Base-by-base conservation (phyloP, 495 filamentous ascomycete genomes). In the Talaromyces adpressus region DNA sequence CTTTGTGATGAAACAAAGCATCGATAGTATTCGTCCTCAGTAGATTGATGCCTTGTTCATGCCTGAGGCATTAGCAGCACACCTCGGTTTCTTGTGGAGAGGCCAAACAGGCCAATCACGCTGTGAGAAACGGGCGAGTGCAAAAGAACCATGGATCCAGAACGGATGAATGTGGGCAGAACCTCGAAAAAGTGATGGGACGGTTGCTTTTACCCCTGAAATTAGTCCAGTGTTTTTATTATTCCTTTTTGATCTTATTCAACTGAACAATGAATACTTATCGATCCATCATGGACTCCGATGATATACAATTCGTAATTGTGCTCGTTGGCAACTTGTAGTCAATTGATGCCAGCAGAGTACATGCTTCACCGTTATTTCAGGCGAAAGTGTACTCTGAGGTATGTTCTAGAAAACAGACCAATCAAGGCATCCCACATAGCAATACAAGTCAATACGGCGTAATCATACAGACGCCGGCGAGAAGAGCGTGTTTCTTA, bases 391-490 rank as follows among this genome's bases (percentile, higher is more conserved):
- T 16, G 14, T 16, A n/a, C n/a, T n/a, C n/a, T n/a, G n/a, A n/a
- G n/a, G n/a, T n/a, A 41, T 16, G 36, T 16, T 14, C 36, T 14
- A 14, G 52, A 27, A 54, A 16, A 8, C 27, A 56, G 52, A 6
- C 52, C 52, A 47, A 62, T 62, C 61, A 49, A 9, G 16, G 25
- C 36, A 11, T 51, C 30, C 34, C 61, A 63, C 66, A 59, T 63
- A 57, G 66, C 66, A 62, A 61, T 56, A 61, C 62, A 63, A 64
- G n/a, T 3, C 45, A 49, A 49, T 49, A 49, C 45, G 6, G 5
- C 18, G 45, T 49, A 49, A 20, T 20, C 2, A 7, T 49, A 45
- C 16, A 18, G 18, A 6, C 2, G 18, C 2, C 45, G 45, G 16
- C 18, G 45, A 22, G 12, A n/a, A 41, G 36, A 41, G 14, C 36